These are phyloP conservation scores for Citeromyces siamensis DNA, from an alignment of 1,139 yeast genomes.

Conservation along the genomic window DNA sequence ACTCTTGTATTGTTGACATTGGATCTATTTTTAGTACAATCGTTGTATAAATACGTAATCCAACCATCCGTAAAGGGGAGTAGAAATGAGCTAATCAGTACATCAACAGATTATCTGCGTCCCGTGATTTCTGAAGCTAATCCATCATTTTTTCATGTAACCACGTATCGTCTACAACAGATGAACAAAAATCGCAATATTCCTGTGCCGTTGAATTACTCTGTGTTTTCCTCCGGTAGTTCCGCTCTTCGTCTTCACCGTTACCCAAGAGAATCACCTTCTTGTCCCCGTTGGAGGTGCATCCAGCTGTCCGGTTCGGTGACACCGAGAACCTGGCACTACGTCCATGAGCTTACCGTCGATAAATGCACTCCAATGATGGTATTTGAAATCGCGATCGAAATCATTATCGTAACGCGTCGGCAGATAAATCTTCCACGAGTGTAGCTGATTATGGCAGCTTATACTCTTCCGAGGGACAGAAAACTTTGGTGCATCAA, in stretches of 20 bases:
- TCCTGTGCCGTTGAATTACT: too few relatives aligned
- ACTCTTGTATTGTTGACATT: too few relatives aligned
- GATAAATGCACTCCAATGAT: slow-evolving; percentile 71
- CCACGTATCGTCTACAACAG: too few relatives aligned
- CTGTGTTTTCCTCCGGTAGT: slow-evolving; percentile 6
- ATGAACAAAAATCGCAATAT: too few relatives aligned
- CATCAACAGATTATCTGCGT: too few relatives aligned
- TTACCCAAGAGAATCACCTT: slow-evolving; percentile 19
- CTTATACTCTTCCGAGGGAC: background rate
- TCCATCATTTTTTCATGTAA: too few relatives aligned
- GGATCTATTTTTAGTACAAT: too few relatives aligned
- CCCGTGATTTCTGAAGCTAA: too few relatives aligned
- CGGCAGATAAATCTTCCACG: background rate
- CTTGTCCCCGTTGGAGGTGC: slow-evolving; percentile 4
- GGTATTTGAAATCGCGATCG: slow-evolving; percentile 16
- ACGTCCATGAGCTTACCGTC: slow-evolving; percentile 70
- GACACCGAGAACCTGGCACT: slow-evolving; percentile 89
- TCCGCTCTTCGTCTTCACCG: slow-evolving; percentile 16
- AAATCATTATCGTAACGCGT: slow-evolving; percentile 14
- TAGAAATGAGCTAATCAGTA: too few relatives aligned
- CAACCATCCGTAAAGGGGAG: too few relatives aligned
- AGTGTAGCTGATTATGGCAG: background rate
- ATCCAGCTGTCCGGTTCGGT: slow-evolving; percentile 15
- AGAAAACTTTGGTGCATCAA: slow-evolving; percentile 2
- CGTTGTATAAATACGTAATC: too few relatives aligned